These are phyloP conservation scores for Sporisorium exsertum DNA, from an alignment of 1,284 basidiomycete genomes.

Conservation along the genomic window DNA sequence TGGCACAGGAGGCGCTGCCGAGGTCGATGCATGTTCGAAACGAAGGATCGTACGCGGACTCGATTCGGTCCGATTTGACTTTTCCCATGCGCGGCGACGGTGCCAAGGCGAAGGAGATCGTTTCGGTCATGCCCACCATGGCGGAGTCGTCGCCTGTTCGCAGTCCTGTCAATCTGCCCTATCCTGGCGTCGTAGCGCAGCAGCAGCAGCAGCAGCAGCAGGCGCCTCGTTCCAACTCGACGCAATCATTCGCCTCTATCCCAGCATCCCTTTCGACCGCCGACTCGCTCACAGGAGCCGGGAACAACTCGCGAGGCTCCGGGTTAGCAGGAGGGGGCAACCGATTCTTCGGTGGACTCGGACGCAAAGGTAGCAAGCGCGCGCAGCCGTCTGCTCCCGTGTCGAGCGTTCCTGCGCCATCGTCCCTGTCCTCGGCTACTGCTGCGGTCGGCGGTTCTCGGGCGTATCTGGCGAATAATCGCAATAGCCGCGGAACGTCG, in stretches of 20 bases:
- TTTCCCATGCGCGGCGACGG: slow-evolving; percentile 65
- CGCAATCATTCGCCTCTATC: slow-evolving; percentile 25
- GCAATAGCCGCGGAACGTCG: slow-evolving; percentile 13
- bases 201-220: slow-evolving; percentile 20
- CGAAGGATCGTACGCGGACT: slow-evolving; percentile 56
- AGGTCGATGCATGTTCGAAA: slow-evolving; percentile 34
- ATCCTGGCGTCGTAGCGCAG: slow-evolving; percentile 44
- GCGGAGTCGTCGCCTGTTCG: slow-evolving; percentile 42
- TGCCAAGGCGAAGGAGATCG: slow-evolving; percentile 61
- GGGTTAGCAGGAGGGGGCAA: slow-evolving; percentile 20
- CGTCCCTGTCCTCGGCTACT: slow-evolving; percentile 17
- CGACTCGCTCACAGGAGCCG: slow-evolving; percentile 12
- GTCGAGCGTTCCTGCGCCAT: not conserved
- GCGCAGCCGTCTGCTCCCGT: slow-evolving; percentile 11
- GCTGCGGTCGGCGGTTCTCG: slow-evolving; percentile 29
- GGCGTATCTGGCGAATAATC: slow-evolving; percentile 33
- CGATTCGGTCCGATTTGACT: slow-evolving; percentile 60
- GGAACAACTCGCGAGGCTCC: slow-evolving; percentile 6
- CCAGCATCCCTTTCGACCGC: not conserved
- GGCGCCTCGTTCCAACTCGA: slow-evolving; percentile 32
- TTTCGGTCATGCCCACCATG: slow-evolving; percentile 43
- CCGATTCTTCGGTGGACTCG: slow-evolving; percentile 49
- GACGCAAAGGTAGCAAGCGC: slow-evolving; percentile 41
- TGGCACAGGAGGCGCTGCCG: slow-evolving; percentile 22
- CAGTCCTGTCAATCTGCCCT: slow-evolving; percentile 48